Conservation (phyloP, 208 protist genomes). For the Trypanosoma lewisi region DNA sequence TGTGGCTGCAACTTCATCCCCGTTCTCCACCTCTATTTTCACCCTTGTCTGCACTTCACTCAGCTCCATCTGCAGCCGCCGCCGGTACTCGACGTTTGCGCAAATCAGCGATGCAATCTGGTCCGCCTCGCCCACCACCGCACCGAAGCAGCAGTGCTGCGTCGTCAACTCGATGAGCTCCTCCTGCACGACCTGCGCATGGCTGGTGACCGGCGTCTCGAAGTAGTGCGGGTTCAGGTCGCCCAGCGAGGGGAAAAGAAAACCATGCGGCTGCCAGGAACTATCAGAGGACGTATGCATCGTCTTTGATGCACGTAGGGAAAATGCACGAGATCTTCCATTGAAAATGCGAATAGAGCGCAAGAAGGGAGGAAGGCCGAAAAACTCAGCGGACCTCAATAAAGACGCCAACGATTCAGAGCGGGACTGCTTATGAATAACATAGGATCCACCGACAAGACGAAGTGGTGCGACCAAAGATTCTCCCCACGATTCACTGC, state of each 20-base stretch:
- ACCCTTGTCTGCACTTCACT: not conserved
- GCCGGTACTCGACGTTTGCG: constrained; percentile 20
- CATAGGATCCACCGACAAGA: constrained; percentile 57
- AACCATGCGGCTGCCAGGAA: not conserved
- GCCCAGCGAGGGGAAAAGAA: constrained; percentile 55
- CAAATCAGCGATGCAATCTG: constrained; percentile 51
- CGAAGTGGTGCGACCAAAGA: constrained; percentile 37
- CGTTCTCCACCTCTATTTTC: not conserved
- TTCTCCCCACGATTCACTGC: constrained; percentile 53
- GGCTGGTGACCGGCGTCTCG: constrained; percentile 35
- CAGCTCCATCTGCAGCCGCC: constrained; percentile 2
- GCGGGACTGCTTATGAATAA: constrained; percentile 45
- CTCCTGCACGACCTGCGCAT: constrained; percentile 66
- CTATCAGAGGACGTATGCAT: not conserved
- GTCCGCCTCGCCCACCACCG: constrained; percentile 77
- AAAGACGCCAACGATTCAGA: constrained; percentile 34
- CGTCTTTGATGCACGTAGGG: not conserved
- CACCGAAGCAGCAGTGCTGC: constrained; percentile 53
- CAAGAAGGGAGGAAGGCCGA: constrained; percentile 84
- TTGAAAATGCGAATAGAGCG: constrained; percentile 60
- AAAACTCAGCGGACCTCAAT: constrained; percentile 58
- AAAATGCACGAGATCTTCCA: constrained; percentile 3
- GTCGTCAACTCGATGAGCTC: constrained; percentile 60
- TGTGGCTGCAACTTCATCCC: not conserved
- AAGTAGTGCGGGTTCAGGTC: constrained; percentile 50